Evolutionary conservation across 2,329 filamentous ascomycete genomes (phyloP), one percentile per base, ranked within the genome.

Genomic region (Fusarium papillatum): DNA sequence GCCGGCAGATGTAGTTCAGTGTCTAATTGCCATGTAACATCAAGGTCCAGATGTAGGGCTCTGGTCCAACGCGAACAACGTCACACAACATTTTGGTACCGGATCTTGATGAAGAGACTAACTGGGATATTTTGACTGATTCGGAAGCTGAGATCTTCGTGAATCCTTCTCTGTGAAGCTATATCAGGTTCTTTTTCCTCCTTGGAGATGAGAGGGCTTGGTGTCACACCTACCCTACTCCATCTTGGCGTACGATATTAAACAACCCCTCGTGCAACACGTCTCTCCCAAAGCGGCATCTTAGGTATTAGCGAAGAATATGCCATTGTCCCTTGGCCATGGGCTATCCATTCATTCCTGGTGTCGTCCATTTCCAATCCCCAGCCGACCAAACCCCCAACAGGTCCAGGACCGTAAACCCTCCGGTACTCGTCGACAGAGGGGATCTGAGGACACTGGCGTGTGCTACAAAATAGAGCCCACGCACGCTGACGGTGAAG

Each of bases 401-500:
- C n/a, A 24, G 41, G 61, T 4, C 61, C 29, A 10, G 41, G 41
- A 2, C 41, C 61, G 29, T 64, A 50, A 19, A 64, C 7, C 8
- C 29, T 11, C 3, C 29, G 4, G 2, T 64, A 64, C 6, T 64
- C 61, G 29, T 48, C 61, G 36, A 48, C 29, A 2, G 61, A 6
- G 4, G 61, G 61, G 9, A 53, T 10, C 24, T 19, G 38, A 19
- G 50, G 39, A 6, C 1, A 8, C 24, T 38, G 17, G 48, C 2
- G 3, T 7, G 24, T 0, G 10, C 34, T 4, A 10, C 7, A 3
- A 68, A 46, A 17, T n/a, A 68, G n/a, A 17, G 39, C 31, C 62
- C 62, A 69, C 1, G 62, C 67, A 31, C 53, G 50, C 41, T 69
- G 62, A 59, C 67, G 67, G 14, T 66, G 19, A n/a, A 69, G 62